These are phyloP conservation scores for Sicyos edulis DNA, from an alignment of 306 rosid genomes.

Conservation along the genomic window DNA sequence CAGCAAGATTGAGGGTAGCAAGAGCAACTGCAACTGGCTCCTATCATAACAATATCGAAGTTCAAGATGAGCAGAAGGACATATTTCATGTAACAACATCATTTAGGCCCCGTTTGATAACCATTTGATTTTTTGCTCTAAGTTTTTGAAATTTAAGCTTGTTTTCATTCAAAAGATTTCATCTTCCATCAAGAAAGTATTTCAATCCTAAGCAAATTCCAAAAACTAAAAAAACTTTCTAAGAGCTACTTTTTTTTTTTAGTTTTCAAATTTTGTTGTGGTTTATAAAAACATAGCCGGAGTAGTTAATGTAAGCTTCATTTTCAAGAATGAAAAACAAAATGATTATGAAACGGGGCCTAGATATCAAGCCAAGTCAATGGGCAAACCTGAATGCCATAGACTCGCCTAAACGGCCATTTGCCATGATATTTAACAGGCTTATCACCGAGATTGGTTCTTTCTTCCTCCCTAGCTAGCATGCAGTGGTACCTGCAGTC, in stretches of 20 bases:
- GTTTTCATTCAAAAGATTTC: no score
- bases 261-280: no score
- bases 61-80: background rate
- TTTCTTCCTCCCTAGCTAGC: slow-evolving; percentile 81
- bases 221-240: no score
- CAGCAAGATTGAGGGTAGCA: slow-evolving; percentile 83
- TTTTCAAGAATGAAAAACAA: no score
- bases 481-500: slow-evolving; percentile 91
- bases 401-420: slow-evolving; percentile 87
- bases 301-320: no score
- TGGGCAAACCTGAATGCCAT: slow-evolving; percentile 78
- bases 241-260: no score
- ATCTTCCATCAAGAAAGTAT: no score
- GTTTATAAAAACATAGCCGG: no score
- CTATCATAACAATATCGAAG: slow-evolving; percentile 36
- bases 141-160: no score
- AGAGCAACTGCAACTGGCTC: slow-evolving; percentile 92
- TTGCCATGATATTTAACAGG: slow-evolving; percentile 88
- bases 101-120: background rate
- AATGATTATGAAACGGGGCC: no score
- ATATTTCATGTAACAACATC: background rate
- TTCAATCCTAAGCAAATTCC: no score
- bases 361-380: slow-evolving; percentile 12
- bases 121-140: no score
- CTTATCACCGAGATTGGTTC: slow-evolving; percentile 57